Conservation (phyloP, 2,329 filamentous ascomycete genomes). For the Calcarisporium arbuscula region DNA sequence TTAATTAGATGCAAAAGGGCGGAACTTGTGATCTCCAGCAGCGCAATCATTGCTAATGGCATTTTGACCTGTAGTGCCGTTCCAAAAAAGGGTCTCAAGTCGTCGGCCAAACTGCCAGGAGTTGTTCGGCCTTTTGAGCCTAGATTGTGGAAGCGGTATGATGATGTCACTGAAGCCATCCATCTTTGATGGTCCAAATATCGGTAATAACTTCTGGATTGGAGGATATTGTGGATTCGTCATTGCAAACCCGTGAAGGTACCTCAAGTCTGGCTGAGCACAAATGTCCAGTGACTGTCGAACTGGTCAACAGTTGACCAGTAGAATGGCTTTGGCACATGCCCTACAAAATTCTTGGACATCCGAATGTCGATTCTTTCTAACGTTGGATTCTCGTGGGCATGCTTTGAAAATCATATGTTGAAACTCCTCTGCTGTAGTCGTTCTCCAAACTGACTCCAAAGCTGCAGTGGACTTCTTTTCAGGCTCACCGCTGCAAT, state of each 20-base stretch:
- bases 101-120: constrained; percentile 52
- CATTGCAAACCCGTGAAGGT: constrained; percentile 68
- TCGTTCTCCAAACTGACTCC: constrained; percentile 4
- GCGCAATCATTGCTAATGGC: constrained; percentile 45
- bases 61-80: constrained; percentile 58
- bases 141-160: constrained; percentile 52
- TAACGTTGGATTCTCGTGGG: constrained; percentile 52
- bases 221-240: constrained; percentile 56
- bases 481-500: too few species aligned
- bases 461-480: too few species aligned
- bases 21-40: constrained; percentile 62
- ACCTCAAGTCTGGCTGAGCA: constrained; percentile 68
- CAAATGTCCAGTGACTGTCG: constrained; percentile 60
- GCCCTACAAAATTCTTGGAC: constrained; percentile 55
- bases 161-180: constrained; percentile 70
- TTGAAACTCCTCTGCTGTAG: constrained; percentile 27
- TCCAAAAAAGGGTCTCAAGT: constrained; percentile 64
- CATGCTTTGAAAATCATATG: constrained; percentile 48
- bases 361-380: constrained; percentile 56
- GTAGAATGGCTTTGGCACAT: constrained; percentile 59
- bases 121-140: constrained; percentile 34
- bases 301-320: constrained; percentile 60
- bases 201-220: constrained; percentile 59
- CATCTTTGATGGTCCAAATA: constrained; percentile 71
- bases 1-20: constrained; percentile 65